A percentile compares a stretch with the other conserved stretches of the same genome.
Conservation (phyloP, 345 rosid species). For the Citrus inodora region DNA sequence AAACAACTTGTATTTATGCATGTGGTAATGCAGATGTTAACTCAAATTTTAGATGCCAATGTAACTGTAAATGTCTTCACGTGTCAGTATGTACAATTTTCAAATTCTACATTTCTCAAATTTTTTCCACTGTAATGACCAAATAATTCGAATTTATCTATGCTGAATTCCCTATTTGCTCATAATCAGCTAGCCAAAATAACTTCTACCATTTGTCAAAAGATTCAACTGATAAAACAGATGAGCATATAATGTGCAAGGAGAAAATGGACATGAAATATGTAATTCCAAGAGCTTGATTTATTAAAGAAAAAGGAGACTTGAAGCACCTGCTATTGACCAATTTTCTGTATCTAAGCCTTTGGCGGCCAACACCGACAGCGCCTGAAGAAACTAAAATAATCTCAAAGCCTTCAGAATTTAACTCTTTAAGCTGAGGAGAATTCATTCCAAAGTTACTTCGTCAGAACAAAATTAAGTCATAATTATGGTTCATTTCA, state of each 20-base stretch:
- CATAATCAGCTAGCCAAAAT: background rate
- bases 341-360: slow-evolving; percentile 46
- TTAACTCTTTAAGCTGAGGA: slow-evolving; percentile 51
- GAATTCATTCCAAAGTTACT: background rate
- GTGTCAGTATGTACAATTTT: background rate
- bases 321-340: slow-evolving; percentile 47
- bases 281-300: background rate
- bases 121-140: background rate
- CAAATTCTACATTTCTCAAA: background rate
- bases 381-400: slow-evolving; percentile 58
- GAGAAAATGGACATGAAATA: background rate
- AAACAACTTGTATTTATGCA: background rate
- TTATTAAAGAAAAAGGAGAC: background rate
- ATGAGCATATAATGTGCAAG: background rate
- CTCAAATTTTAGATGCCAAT: background rate
- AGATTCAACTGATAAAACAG: background rate
- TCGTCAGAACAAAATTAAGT: background rate
- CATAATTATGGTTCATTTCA: background rate
- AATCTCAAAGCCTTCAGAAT: slow-evolving; percentile 43
- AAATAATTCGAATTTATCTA: background rate
- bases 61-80: background rate
- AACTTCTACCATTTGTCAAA: slow-evolving; percentile 4
- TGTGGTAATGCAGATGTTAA: background rate
- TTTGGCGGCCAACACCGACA: slow-evolving; percentile 60
- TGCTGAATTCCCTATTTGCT: background rate